A percentile compares a stretch with the other conserved stretches of the same genome.
These are phyloP conservation scores for Nakazawaea pomicola DNA, from an alignment of 805 yeast species.

Conservation along the genomic window DNA sequence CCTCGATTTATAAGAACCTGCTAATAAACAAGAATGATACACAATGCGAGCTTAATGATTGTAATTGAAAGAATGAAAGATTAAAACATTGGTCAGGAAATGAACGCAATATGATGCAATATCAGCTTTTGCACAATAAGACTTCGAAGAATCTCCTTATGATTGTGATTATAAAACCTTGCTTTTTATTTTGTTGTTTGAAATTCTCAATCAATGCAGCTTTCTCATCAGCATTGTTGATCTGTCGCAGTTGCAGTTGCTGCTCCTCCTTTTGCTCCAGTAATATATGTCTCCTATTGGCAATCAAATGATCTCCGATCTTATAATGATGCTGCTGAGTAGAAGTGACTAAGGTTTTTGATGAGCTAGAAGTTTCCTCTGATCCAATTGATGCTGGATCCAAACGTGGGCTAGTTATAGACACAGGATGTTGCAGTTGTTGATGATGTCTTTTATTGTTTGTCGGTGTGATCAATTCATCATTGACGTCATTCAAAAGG, in stretches of 20 bases:
- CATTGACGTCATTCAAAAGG: conserved; percentile 6
- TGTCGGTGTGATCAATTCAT: neutral
- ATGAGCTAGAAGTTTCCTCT: neutral
- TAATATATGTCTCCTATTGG: too few relatives aligned
- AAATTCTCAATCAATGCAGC: neutral
- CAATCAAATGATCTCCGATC: conserved; percentile 4
- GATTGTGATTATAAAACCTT: neutral
- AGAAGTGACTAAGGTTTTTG: neutral
- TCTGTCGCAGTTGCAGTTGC: neutral
- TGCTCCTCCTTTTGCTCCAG: too few relatives aligned
- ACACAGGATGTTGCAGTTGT: too few relatives aligned
- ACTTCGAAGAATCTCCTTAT: neutral
- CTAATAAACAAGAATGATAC: neutral
- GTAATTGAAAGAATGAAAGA: conserved; percentile 8
- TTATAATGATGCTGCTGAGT: neutral
- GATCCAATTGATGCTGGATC: neutral
- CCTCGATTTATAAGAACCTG: conserved; percentile 23
- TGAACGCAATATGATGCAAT: too few relatives aligned
- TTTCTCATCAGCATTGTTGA: neutral
- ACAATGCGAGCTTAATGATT: neutral
- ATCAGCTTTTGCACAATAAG: neutral
- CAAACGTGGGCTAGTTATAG: conserved; percentile 1
- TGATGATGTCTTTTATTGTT: too few relatives aligned
- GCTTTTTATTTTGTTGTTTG: neutral
- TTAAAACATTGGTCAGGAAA: too few relatives aligned